A percentile compares a stretch with the other conserved stretches of the same genome.
These are phyloP conservation scores for Mycena amicta DNA, from an alignment of 768 basidiomycete species.

Conservation along the genomic window DNA sequence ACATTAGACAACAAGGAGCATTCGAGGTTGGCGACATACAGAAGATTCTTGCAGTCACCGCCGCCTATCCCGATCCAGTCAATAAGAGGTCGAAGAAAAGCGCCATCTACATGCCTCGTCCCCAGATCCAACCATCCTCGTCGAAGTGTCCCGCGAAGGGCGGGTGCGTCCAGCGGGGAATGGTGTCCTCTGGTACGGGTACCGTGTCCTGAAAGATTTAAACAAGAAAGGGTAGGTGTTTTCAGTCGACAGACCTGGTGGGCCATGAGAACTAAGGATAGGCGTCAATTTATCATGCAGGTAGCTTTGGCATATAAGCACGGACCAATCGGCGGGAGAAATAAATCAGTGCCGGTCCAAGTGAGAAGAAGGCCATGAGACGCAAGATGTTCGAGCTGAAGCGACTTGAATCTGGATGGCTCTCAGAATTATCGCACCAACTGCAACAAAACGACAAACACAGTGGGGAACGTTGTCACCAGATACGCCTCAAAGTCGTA, in stretches of 20 bases:
- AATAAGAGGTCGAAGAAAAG: too few species aligned
- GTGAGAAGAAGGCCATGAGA: slow-evolving; percentile 58
- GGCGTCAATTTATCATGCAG: not conserved
- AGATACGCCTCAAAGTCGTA: slow-evolving; percentile 41
- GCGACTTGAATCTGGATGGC: slow-evolving; percentile 3
- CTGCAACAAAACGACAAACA: slow-evolving; percentile 36
- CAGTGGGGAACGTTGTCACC: slow-evolving; percentile 46
- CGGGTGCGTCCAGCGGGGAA: slow-evolving; percentile 47
- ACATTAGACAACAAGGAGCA: too few species aligned
- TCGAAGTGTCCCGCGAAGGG: slow-evolving; percentile 52
- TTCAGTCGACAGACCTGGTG: too few species aligned
- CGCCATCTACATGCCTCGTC: slow-evolving; percentile 55
- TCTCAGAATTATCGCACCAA: not conserved
- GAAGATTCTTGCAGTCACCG: slow-evolving; percentile 52
- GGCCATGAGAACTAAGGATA: slow-evolving; percentile 8
- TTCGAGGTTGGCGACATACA: slow-evolving; percentile 36
- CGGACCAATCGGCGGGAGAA: slow-evolving; percentile 51
- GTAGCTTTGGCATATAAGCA: slow-evolving; percentile 33
- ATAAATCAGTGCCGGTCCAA: slow-evolving; percentile 53
- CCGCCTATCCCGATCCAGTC: too few species aligned
- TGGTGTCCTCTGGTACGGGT: slow-evolving; percentile 47
- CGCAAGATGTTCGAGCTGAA: slow-evolving; percentile 42
- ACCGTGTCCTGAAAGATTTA: too few species aligned
- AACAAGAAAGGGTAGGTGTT: too few species aligned
- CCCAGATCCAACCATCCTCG: slow-evolving; percentile 51